phyloP scores from a whole-genome alignment of 805 yeast genomes.

The Cyberlindnera samutprakarnensis region DNA sequence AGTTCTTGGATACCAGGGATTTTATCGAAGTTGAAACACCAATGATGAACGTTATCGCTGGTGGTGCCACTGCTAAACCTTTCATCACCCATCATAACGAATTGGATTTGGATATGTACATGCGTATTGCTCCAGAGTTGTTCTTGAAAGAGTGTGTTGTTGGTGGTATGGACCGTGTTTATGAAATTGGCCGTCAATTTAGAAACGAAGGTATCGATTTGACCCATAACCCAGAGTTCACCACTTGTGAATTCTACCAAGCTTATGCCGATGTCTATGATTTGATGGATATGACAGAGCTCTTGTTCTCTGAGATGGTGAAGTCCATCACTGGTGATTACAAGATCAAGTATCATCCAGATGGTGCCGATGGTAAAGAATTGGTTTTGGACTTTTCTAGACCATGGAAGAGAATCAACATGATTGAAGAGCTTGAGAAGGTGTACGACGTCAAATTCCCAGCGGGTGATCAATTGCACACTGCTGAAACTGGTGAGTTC shows the following conservation, averaged over 20 bases:
- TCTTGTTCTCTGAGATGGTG: conserved; percentile 94
- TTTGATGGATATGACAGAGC: conserved; percentile 87
- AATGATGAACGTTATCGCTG: conserved; percentile 97
- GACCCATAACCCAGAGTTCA: conserved; percentile 99
- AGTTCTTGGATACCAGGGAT: conserved; percentile 75
- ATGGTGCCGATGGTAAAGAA: conserved; percentile 80
- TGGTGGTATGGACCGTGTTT: conserved; percentile 97
- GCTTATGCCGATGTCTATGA: conserved; percentile 97
- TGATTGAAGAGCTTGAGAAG: conserved; percentile 94
- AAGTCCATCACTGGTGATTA: conserved; percentile 90
- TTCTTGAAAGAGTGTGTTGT: conserved; percentile 94
- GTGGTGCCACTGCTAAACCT: conserved; percentile 99
- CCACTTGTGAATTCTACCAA: conserved; percentile 97
- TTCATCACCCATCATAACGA: conserved; percentile 96
- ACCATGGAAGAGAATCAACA: conserved; percentile 98
- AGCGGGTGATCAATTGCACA: conserved; percentile 89
- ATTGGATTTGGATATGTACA: conserved; percentile 88
- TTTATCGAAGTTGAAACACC: conserved; percentile 98
- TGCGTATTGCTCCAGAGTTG: conserved; percentile 98
- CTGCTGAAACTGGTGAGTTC: conserved; percentile 88
- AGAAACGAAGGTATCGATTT: conserved; percentile 98
- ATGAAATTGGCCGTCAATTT: conserved; percentile 98
- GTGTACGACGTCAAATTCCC: conserved; percentile 85
- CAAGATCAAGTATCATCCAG: conserved; percentile 83
- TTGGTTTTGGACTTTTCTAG: conserved; percentile 80